Evolutionary conservation across 331 rosid genomes (phyloP).

Genomic region (Malus hybrid): DNA sequence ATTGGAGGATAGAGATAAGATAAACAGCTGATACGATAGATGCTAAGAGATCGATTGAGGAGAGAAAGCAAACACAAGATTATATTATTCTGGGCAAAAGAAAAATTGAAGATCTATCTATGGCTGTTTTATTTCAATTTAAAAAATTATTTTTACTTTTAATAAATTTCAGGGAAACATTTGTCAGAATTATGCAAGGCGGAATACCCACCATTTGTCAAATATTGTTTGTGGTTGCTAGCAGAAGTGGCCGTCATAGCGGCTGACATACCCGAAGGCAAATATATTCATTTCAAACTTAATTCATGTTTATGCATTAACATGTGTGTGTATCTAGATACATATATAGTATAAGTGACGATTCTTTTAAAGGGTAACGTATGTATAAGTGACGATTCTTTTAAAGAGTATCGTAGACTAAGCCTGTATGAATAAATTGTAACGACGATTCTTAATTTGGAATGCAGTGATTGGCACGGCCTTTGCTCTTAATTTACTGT

Average conservation of each 20-base stretch:
- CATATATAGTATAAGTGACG: too few species aligned
- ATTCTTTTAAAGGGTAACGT: too few species aligned
- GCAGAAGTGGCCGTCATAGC: conserved; percentile 63
- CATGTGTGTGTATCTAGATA: too few species aligned
- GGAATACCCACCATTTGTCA: conserved; percentile 62
- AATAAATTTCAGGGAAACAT: conserved; percentile 52
- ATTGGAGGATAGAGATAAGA: neutral
- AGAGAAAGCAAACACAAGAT: neutral
- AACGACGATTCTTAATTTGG: neutral
- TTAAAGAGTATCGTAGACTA: too few species aligned
- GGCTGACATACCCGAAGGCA: conserved; percentile 91
- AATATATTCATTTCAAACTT: neutral
- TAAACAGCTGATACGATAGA: neutral
- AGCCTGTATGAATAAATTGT: neutral
- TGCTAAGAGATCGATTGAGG: too few species aligned
- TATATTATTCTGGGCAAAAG: too few species aligned
- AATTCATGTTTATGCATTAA: neutral
- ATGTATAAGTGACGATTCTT: too few species aligned
- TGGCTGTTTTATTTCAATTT: neutral
- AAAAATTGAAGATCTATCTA: too few species aligned
- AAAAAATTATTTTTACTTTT: neutral
- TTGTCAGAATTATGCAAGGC: conserved; percentile 76
- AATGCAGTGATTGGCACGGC: conserved; percentile 71
- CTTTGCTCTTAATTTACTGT: conserved; percentile 63
- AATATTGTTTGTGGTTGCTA: conserved; percentile 64